Percentiles rank a stretch among this genome's conserved stretches.
Evolutionary conservation across 768 basidiomycete genomes (phyloP).

Genomic region (Termitomyces heimii): DNA sequence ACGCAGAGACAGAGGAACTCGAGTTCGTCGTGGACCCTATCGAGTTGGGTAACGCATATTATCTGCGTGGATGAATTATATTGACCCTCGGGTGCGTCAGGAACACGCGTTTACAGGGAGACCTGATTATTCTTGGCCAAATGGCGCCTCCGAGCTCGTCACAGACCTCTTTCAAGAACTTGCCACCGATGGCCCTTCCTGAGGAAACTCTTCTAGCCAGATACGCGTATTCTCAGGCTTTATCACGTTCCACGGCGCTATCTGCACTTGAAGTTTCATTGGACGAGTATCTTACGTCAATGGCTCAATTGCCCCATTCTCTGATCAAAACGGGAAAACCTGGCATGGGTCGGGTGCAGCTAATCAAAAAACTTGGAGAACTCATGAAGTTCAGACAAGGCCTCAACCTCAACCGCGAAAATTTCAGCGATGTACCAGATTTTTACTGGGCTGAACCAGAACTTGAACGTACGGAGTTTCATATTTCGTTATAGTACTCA

Average conservation of each 20-base stretch:
- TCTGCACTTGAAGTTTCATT: slow-evolving; percentile 83
- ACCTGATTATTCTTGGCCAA: slow-evolving; percentile 84
- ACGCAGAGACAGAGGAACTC: slow-evolving; percentile 82
- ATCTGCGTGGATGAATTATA: slow-evolving; percentile 3
- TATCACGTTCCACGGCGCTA: slow-evolving; percentile 83
- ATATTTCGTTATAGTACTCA: background rate
- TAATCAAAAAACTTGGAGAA: slow-evolving; percentile 90
- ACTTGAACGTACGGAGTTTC: slow-evolving; percentile 57
- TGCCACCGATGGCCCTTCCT: slow-evolving; percentile 55
- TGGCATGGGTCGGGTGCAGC: slow-evolving; percentile 69
- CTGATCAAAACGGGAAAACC: slow-evolving; percentile 79
- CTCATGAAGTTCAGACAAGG: slow-evolving; percentile 91
- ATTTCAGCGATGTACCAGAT: slow-evolving; percentile 84
- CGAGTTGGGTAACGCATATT: slow-evolving; percentile 54
- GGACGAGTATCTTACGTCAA: slow-evolving; percentile 78
- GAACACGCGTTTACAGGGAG: slow-evolving; percentile 83
- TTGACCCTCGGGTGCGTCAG: slow-evolving; percentile 30
- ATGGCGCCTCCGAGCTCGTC: slow-evolving; percentile 53
- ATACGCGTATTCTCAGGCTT: slow-evolving; percentile 88
- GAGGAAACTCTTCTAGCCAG: slow-evolving; percentile 74
- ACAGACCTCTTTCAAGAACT: slow-evolving; percentile 34
- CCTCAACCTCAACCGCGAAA: slow-evolving; percentile 84
- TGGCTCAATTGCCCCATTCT: slow-evolving; percentile 72
- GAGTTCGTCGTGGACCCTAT: slow-evolving; percentile 90
- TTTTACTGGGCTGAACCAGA: slow-evolving; percentile 95